Evolutionary conservation across 2,329 filamentous ascomycete genomes (phyloP).

Genomic region (Fusarium beomiforme): DNA sequence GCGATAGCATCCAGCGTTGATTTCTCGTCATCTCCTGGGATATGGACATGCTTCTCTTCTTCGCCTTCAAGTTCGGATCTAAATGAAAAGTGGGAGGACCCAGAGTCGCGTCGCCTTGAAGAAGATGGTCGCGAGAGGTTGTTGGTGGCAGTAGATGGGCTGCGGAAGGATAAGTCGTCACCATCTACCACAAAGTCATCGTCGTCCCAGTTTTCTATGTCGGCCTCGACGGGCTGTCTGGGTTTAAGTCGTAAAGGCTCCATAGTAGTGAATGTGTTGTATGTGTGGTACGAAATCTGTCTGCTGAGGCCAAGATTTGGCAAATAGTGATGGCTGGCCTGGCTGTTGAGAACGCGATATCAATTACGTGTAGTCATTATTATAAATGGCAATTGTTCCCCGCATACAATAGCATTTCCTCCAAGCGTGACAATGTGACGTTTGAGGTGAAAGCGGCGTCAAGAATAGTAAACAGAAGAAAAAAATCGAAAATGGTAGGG

Average conservation of each 20-base stretch:
- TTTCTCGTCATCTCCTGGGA: constrained; percentile 85
- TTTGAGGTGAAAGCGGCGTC: neutral
- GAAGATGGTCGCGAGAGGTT: constrained; percentile 49
- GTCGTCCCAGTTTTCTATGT: constrained; percentile 82
- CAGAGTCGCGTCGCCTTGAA: constrained; percentile 73
- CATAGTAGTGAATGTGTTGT: constrained; percentile 52
- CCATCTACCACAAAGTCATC: constrained; percentile 77
- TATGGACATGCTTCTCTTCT: constrained; percentile 87
- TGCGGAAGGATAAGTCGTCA: constrained; percentile 70
- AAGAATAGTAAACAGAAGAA: constrained; percentile 11
- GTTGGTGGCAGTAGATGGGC: constrained; percentile 57
- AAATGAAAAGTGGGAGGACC: constrained; percentile 83
- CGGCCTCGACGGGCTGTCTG: constrained; percentile 64
- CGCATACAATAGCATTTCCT: constrained; percentile 40
- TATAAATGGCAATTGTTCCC: constrained; percentile 40
- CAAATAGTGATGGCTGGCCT: constrained; percentile 23
- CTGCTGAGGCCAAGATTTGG: constrained; percentile 17
- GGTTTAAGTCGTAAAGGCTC: constrained; percentile 64
- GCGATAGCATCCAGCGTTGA: constrained; percentile 87
- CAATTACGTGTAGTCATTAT: constrained; percentile 46
- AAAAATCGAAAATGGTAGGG: constrained; percentile 16
- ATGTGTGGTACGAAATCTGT: constrained; percentile 19
- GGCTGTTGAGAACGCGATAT: constrained; percentile 34
- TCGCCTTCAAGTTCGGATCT: constrained; percentile 86
- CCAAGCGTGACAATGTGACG: constrained; percentile 12